phyloP scores from a whole-genome alignment of 768 basidiomycete species.

The Strobilomyces confusus region DNA sequence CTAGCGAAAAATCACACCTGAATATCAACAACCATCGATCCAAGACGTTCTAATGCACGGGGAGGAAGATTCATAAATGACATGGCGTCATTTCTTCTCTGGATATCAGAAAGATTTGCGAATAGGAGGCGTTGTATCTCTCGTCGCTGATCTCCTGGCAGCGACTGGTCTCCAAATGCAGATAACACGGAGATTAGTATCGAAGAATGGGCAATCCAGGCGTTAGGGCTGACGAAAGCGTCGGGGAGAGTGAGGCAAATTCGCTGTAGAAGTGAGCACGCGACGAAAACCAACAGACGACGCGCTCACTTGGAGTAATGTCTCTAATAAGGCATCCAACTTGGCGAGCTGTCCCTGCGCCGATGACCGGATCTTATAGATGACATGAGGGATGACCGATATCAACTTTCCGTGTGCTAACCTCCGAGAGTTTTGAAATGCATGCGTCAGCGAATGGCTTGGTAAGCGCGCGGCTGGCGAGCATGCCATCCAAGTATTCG shows the following conservation, averaged over 20 bases:
- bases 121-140: constrained; percentile 47
- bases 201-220: constrained; percentile 54
- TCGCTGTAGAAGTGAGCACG: constrained; percentile 40
- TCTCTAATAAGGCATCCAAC: constrained; percentile 50
- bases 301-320: constrained; percentile 55
- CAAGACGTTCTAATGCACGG: constrained; percentile 54
- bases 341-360: constrained; percentile 53
- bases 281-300: background rate
- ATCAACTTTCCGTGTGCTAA: constrained; percentile 16
- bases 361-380: constrained; percentile 49
- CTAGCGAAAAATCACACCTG: constrained; percentile 30
- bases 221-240: constrained; percentile 66
- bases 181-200: constrained; percentile 39
- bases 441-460: constrained; percentile 72
- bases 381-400: background rate
- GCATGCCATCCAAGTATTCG: constrained; percentile 72
- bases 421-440: constrained; percentile 64
- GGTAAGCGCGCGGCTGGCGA: constrained; percentile 61
- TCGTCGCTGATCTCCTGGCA: constrained; percentile 26
- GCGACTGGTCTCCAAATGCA: constrained; percentile 27
- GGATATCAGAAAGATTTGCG: constrained; percentile 65
- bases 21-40: constrained; percentile 56
- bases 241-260: constrained; percentile 70
- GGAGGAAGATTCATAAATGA: constrained; percentile 64
- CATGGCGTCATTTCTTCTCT: constrained; percentile 76